phyloP scores from a whole-genome alignment of 176 grass and related monocot genomes.

The Oryza brachyantha region DNA sequence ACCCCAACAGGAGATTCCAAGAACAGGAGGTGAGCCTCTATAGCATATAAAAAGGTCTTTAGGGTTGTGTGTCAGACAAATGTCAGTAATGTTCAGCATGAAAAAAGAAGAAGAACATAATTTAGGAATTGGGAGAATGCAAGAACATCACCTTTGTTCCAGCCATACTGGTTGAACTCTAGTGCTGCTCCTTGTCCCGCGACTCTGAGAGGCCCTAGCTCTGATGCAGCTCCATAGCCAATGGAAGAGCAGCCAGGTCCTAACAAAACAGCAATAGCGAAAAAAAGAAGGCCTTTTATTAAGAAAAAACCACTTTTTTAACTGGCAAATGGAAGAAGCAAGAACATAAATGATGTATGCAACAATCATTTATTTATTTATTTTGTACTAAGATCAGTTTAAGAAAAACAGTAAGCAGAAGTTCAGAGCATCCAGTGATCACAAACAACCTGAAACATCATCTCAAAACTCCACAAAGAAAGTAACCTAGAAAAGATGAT shows the following conservation, averaged over 20 bases:
- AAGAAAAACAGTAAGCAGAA: neutral
- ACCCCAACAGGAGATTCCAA: constrained; percentile 76
- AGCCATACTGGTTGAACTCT: constrained; percentile 71
- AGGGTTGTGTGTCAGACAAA: neutral
- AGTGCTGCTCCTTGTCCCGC: constrained; percentile 47
- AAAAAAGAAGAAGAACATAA: neutral
- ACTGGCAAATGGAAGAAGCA: too few relatives aligned
- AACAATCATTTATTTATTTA: neutral
- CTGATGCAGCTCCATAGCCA: constrained; percentile 74
- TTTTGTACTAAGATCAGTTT: neutral
- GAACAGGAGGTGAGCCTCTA: constrained; percentile 78
- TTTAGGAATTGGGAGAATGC: neutral
- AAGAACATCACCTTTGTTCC: constrained; percentile 62
- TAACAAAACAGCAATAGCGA: constrained; percentile 15
- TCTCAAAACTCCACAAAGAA: neutral
- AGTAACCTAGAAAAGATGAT: neutral
- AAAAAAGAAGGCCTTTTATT: too few relatives aligned
- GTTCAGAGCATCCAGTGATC: neutral
- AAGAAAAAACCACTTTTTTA: too few relatives aligned
- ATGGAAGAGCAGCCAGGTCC: constrained; percentile 81
- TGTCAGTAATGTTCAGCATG: neutral
- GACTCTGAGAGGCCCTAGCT: constrained; percentile 73
- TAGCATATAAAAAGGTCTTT: neutral
- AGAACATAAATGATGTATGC: neutral
- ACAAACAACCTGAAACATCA: neutral